Conservation (phyloP, 805 yeast genomes). For the Suhomyces emberorum region DNA sequence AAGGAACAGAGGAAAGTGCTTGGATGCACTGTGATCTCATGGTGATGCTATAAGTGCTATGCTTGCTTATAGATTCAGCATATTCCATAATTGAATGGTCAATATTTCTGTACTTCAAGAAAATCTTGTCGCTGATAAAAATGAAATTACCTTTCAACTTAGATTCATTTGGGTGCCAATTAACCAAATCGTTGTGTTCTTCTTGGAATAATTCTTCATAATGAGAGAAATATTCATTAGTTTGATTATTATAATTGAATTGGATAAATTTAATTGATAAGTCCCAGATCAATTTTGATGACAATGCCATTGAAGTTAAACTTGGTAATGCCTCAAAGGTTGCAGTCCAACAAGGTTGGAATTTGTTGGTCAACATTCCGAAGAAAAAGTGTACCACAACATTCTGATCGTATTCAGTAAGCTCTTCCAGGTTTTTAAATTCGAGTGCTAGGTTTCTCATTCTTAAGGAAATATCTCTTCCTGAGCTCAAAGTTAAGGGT, state of each 20-base stretch:
- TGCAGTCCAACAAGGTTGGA: slow-evolving; percentile 85
- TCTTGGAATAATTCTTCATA: slow-evolving; percentile 2
- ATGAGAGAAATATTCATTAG: slow-evolving; percentile 11
- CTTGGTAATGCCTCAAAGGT: slow-evolving; percentile 58
- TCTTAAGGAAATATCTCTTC: slow-evolving; percentile 72
- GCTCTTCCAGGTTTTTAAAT: slow-evolving; percentile 27
- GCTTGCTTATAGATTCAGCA: slow-evolving; percentile 35
- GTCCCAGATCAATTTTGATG: slow-evolving; percentile 53
- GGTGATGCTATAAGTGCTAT: slow-evolving; percentile 38
- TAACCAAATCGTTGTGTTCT: slow-evolving; percentile 11
- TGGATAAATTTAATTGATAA: slow-evolving; percentile 37
- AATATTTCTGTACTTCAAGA: slow-evolving; percentile 29
- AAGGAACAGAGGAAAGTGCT: slow-evolving; percentile 56
- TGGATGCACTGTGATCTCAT: slow-evolving; percentile 57
- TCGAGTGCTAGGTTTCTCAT: slow-evolving; percentile 54
- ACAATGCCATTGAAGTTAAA: slow-evolving; percentile 24
- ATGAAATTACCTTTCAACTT: slow-evolving; percentile 43
- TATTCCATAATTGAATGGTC: slow-evolving; percentile 35
- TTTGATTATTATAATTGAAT: slow-evolving; percentile 19
- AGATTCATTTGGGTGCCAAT: slow-evolving; percentile 45
- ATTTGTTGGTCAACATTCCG: slow-evolving; percentile 71
- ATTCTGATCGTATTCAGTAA: slow-evolving; percentile 14
- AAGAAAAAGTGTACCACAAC: slow-evolving; percentile 35
- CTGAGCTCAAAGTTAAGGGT: slow-evolving; percentile 64
- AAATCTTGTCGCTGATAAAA: slow-evolving; percentile 18